Evolutionary conservation across 192 early-diverging fungal genomes (phyloP), one percentile per base, ranked within the genome.

Genomic region (Ambispora gerdemannii): DNA sequence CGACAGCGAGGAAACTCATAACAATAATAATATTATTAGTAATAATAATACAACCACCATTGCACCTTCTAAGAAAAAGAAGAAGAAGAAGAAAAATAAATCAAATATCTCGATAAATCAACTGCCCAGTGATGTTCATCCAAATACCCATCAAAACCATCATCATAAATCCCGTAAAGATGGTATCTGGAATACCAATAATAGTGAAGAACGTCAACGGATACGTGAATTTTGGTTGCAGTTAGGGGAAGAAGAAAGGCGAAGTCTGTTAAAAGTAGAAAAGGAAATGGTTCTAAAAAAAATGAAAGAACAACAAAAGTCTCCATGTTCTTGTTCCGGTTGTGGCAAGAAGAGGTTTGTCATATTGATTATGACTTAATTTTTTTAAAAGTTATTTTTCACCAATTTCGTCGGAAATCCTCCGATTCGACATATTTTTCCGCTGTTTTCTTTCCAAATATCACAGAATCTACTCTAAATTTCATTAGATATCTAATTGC

Each of bases 231-330:
- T 93, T 76, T 94, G 92, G 92, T 78, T 92, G 58, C 85, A 88
- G 36, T 78, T 94, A 8, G 83, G 87, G 28, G 92, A 94, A 75
- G 87, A 90, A 31, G 91, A 94, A 64, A 79, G 92, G 30, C 79
- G 88, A 51, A 82, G 81, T 31, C 80, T 94, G n/a, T 90, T 94
- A 17, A 89, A 91, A 67, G 85, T 91, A 7, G 92, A 94, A 74
- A 92, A 92, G 72, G 92, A 94, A 71, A 87, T 90, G 17, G 92
- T 94, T 17, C 74, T 94, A 51, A 87, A 85, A 74, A 94, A 93
- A 79, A 92, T 94, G 88, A 92, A 92, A 80, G 92, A 94, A 67
- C 91, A 94, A 74, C 90, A 93, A 74, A 87, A 87, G 72, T 90
- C 91, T 70, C 85, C 88, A 4, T 94, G 92, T 67, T 86, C 86